Base-by-base conservation (phyloP, 2,329 filamentous ascomycete species). In the Neofusicoccum parvum region DNA sequence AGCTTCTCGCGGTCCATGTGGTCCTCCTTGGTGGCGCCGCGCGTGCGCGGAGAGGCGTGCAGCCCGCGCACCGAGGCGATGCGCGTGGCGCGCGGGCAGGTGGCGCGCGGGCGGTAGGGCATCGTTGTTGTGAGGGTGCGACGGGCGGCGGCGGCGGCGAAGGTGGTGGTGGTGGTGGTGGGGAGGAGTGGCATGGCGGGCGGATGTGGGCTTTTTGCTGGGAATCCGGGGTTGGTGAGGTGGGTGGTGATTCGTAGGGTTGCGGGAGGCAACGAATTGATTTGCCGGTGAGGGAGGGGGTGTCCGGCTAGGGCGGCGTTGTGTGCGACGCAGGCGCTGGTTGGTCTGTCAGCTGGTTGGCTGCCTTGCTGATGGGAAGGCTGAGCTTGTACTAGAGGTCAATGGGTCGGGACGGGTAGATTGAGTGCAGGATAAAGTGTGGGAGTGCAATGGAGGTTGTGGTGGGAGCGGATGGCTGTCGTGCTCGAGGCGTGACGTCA, bases 1-100 rank as follows among this genome's bases (percentile, higher is more conserved):
- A 96, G 83, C 2, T 83, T 83, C 68, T 89, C 84, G 66, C 81
- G 82, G 74, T 80, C 79, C 45, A 60, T 20, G 70, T 80, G 76
- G n/a, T 77, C 68, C 66, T 81, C 78, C 68, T 83, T 83, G 50
- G 73, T 51, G 14, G 63, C 32, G 64, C 46, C 36, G 54, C 39
- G 37, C 15, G 32, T 3, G 27, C 27, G 17, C 34, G 43, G 46
- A 15, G 54, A 54, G 9, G n/a, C 10, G 46, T 64, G 62, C 7
- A 65, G 23, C 32, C 39, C 36, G 53, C 63, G 53, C 12, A 50
- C 32, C 6, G 36, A 15, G 20, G 54, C 54, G 37, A 63, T 51
- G 60, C 60, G 60, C 14, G 62, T 64, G 12, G 37, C 62, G 62
- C 62, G 62, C 45, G 62, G 49, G 36, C 48, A 43, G 62, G 62